phyloP scores from a whole-genome alignment of 495 filamentous ascomycete genomes.

The Tetracladium marchalianum region DNA sequence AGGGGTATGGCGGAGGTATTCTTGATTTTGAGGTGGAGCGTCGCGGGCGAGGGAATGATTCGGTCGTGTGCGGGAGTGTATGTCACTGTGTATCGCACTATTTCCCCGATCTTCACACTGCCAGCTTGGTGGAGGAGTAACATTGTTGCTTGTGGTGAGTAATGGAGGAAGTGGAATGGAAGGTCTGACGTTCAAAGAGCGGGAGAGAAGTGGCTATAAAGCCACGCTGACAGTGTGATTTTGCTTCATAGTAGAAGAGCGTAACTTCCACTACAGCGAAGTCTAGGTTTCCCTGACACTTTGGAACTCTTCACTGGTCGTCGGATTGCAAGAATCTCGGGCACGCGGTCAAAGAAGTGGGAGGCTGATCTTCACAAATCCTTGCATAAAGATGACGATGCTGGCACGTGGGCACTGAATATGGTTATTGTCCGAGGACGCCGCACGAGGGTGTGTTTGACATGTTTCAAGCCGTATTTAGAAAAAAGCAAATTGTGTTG shows the following conservation, averaged over 20 bases:
- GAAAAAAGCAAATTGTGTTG: too few species aligned
- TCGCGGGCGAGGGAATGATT: constrained; percentile 70
- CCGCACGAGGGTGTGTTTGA: too few species aligned
- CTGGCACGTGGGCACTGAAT: too few species aligned
- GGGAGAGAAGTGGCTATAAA: neutral
- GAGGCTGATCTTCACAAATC: too few species aligned
- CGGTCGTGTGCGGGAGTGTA: constrained; percentile 85
- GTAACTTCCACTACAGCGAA: too few species aligned
- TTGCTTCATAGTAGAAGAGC: neutral
- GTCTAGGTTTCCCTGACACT: too few species aligned
- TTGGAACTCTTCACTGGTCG: too few species aligned
- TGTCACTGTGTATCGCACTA: constrained; percentile 83
- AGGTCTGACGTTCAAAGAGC: neutral
- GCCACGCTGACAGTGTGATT: neutral
- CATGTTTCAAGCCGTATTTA: too few species aligned
- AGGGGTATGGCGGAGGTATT: constrained; percentile 87
- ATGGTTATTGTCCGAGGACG: too few species aligned
- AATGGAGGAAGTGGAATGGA: neutral
- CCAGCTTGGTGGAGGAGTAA: constrained; percentile 82
- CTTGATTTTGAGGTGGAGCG: constrained; percentile 74
- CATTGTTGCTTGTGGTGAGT: constrained; percentile 41
- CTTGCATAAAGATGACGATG: too few species aligned
- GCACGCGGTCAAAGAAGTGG: too few species aligned
- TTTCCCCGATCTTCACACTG: constrained; percentile 84
- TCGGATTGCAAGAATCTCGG: too few species aligned